Base-by-base conservation (phyloP, 495 filamentous ascomycete species). In the Podospora fimiseda region DNA sequence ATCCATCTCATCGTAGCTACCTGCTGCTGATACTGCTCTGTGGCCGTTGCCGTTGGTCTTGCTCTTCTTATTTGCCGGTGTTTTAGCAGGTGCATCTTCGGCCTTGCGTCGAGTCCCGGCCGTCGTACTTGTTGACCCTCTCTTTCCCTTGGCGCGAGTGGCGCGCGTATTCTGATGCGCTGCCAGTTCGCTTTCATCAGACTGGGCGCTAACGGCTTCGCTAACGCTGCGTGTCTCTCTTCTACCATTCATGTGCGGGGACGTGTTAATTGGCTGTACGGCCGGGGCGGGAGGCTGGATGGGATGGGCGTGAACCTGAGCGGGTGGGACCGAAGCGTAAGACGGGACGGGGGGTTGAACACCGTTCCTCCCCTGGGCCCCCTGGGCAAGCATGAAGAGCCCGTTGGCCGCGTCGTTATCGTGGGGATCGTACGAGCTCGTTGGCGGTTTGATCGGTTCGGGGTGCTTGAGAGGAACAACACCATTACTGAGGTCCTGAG, bases 351-450 rank as follows among this genome's bases (percentile, higher is more conserved):
- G 69, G 33, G 77, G 77, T 44, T 79, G 65, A 47, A 80, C 72
- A 59, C 79, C 77, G 62, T 86, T 87, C 5, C 77, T 69, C 19
- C 69, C 72, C 66, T 89, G 86, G 6, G 94, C 91, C 19, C 69
- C 72, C 66, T 89, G 86, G 6, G 94, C 91, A 39, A 98, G 73
- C 76, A 96, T 84, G 63, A 86, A 96, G 1, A 98, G 78, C 11
- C 94, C 92, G 61, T 96, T 98, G 23, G 93, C 93, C 18, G 93
- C 93, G 72, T 96, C 91, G 52, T 90, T 93, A 62, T 96, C 91
- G 60, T 94, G 89, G 33, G 89, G 84, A 51, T 87, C 84, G 59
- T 89, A 90, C 7, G 82, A 75, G 51, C 86, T 81, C 20, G 77
- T 61, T 22, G 74, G 56, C 38, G 79, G 54, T 47, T 73, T 74